A percentile compares a stretch with the other conserved stretches of the same genome.
Conservation (phyloP, 75 land plant species). For the Sequoia sempervirens region DNA sequence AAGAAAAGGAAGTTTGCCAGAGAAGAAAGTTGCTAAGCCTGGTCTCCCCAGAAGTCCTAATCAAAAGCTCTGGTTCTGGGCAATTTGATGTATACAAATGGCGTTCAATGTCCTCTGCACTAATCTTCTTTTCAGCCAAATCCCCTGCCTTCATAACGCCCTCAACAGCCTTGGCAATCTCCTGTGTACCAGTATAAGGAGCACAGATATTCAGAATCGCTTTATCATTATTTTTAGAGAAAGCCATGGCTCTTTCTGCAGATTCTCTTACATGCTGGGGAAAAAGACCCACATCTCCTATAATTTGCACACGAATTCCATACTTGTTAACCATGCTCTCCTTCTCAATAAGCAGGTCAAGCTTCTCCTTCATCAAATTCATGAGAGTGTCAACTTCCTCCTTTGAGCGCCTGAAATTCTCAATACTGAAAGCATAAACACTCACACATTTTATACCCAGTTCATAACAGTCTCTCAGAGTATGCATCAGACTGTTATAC, state of each 20-base stretch:
- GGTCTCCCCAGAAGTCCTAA: constrained; percentile 53
- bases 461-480: constrained; percentile 27
- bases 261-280: constrained; percentile 22
- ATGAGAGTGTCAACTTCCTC: constrained; percentile 35
- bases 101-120: neutral
- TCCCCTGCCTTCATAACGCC: neutral
- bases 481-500: constrained; percentile 16
- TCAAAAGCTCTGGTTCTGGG: constrained; percentile 32
- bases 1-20: too few species aligned
- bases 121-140: neutral
- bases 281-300: constrained; percentile 18
- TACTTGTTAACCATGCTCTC: constrained; percentile 18
- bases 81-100: constrained; percentile 28
- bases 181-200: constrained; percentile 43
- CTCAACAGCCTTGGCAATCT: constrained; percentile 32
- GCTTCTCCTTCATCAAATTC: constrained; percentile 39
- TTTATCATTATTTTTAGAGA: constrained; percentile 10
- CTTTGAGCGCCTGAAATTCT: constrained; percentile 34
- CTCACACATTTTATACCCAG: constrained; percentile 36
- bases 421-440: constrained; percentile 12
- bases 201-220: constrained; percentile 23
- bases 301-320: constrained; percentile 15
- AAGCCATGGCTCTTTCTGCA: constrained; percentile 27
- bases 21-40: constrained; percentile 45
- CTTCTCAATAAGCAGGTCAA: constrained; percentile 21